Percentiles rank a stretch among this genome's conserved stretches.
phyloP scores from a whole-genome alignment of 2,329 filamentous ascomycete species.

The Fusarium nanum region DNA sequence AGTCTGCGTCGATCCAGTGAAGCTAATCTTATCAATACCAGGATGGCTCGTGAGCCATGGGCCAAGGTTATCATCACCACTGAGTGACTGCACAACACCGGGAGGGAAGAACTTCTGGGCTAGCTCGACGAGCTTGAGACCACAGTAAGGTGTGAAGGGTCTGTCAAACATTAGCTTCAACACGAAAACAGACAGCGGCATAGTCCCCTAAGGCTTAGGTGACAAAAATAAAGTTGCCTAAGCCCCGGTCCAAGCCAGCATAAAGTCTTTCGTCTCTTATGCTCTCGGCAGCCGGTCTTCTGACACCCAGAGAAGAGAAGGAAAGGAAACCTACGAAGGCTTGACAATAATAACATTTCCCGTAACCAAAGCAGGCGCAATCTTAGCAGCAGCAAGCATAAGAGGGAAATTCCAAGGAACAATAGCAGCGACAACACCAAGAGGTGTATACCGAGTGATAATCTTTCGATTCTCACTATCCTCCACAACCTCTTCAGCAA shows the following conservation, averaged over 20 bases:
- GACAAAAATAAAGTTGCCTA: rapidly evolving
- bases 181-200: no score
- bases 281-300: rapidly evolving
- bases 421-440: constrained; percentile 61
- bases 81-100: constrained; percentile 71
- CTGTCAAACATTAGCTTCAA: not conserved
- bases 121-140: constrained; percentile 70
- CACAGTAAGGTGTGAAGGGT: constrained; percentile 67
- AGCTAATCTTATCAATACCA: constrained; percentile 70
- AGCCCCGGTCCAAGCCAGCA: rapidly evolving
- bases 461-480: constrained; percentile 50
- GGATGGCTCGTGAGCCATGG: constrained; percentile 69
- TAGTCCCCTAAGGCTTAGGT: rapidly evolving
- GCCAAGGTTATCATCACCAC: constrained; percentile 70
- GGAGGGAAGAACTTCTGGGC: constrained; percentile 68
- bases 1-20: constrained; percentile 70
- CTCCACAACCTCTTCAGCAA: constrained; percentile 54
- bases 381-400: constrained; percentile 63
- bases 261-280: not conserved
- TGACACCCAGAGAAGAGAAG: rapidly evolving
- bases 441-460: constrained; percentile 52
- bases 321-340: constrained; percentile 53
- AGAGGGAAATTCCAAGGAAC: constrained; percentile 69
- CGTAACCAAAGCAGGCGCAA: constrained; percentile 67
- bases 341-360: constrained; percentile 68